Percentiles rank a stretch among this genome's conserved stretches.
phyloP scores from a whole-genome alignment of 495 filamentous ascomycete species.

The Podospora bellae-mahoneyi region DNA sequence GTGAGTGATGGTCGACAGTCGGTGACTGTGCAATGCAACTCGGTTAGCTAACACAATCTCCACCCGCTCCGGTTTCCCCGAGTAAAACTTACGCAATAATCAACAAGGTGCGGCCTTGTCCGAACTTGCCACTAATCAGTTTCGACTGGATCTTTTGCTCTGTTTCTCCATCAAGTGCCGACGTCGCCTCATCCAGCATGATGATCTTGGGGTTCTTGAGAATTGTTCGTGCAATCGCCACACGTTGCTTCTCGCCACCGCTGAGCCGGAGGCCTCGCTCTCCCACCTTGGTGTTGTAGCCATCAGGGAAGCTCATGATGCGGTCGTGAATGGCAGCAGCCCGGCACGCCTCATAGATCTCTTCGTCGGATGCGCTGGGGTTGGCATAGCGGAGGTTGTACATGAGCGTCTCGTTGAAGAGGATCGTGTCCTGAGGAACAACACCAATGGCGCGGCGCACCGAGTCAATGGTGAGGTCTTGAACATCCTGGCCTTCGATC shows the following conservation, averaged over 20 bases:
- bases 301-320: conserved; percentile 88
- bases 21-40: conserved; percentile 52
- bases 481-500: conserved; percentile 79
- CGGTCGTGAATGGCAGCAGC: conserved; percentile 95
- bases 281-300: conserved; percentile 87
- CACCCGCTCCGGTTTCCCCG: not conserved
- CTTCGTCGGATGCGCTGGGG: conserved; percentile 75
- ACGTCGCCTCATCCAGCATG: conserved; percentile 93
- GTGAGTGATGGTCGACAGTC: conserved; percentile 88
- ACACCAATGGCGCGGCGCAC: conserved; percentile 86
- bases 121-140: conserved; percentile 71
- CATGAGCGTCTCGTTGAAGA: conserved; percentile 98
- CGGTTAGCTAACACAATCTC: conserved; percentile 5
- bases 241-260: conserved; percentile 94
- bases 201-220: conserved; percentile 95
- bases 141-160: conserved; percentile 94
- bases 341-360: conserved; percentile 83
- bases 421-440: conserved; percentile 91
- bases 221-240: conserved; percentile 94
- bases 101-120: conserved; percentile 75
- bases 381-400: conserved; percentile 95
- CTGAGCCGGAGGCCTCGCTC: conserved; percentile 90
- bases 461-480: conserved; percentile 88
- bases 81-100: conserved; percentile 53
- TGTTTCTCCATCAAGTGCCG: conserved; percentile 90